Base-by-base conservation (phyloP, 2,329 filamentous ascomycete genomes). In the Sclerotinia nivalis region DNA sequence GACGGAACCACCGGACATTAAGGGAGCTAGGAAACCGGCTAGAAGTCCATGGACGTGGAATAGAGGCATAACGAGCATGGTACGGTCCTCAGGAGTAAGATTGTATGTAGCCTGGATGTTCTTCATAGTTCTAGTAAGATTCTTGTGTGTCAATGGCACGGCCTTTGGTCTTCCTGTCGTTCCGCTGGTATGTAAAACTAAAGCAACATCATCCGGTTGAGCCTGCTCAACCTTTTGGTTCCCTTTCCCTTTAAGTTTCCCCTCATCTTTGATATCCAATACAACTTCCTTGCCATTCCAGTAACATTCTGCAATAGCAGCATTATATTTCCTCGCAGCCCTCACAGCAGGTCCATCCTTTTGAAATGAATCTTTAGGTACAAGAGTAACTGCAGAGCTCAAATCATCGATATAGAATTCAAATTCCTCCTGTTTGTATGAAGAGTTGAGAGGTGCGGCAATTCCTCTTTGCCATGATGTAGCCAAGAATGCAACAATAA, bases 381-480 rank as follows among this genome's bases (percentile, higher is more conserved):
- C 90, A 49, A 96, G 84, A 45, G 93, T 87, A 71, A 96, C 83
- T 47, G 90, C 90, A 7, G 93, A 95, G 78, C 89, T 92, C 75
- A 96, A 84, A 78, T 97, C 93, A 73, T 93, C 90, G 77, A 97
- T 95, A 81, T 96, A 96, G 81, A 96, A 96, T 79, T 96, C 93
- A 79, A 95, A 96, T 80, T 96, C 93, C 70, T 89, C 89, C 81
- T 96, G 92, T 83, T 94, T 96, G 84, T 96, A 96, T 58, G 89
- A 90, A 54, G 93, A 89, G 80, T 97, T 96, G 74, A 97, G 83
- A n/a, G 93, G 93, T 4, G 93, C 93, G 10, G 93, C 93, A 75
- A 96, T 90, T 43, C 85, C 91, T 76, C 93, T 87, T 82, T 96
- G 93, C 88, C 90, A 93, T n/a, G 92, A 88, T 25, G 89, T 86